Evolutionary conservation across 352 stramenopile species (phyloP).

Genomic region (Phytophthora sansomeana): DNA sequence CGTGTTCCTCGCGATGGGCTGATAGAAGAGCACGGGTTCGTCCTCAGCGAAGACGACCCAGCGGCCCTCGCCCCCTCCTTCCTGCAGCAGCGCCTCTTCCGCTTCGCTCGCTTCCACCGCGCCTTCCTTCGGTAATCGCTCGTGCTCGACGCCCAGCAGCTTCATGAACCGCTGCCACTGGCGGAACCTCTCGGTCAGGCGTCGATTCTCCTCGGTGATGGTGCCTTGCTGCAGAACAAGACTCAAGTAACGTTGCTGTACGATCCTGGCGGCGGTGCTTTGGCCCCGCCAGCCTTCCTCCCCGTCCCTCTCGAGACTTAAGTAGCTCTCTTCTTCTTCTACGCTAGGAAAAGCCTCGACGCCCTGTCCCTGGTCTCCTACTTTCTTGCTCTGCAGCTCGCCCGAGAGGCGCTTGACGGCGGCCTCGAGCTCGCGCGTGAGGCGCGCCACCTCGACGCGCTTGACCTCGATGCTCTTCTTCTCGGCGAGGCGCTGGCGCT

Average conservation of each 20-base stretch:
- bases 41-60: slow-evolving; percentile 38
- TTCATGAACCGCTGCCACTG: slow-evolving; percentile 39
- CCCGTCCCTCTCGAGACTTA: background rate
- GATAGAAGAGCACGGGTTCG: slow-evolving; percentile 37
- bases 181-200: slow-evolving; percentile 27
- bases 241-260: slow-evolving; percentile 41
- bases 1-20: slow-evolving; percentile 28
- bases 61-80: slow-evolving; percentile 18
- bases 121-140: slow-evolving; percentile 16
- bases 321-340: slow-evolving; percentile 8
- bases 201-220: slow-evolving; percentile 39
- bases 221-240: slow-evolving; percentile 38
- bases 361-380: slow-evolving; percentile 4
- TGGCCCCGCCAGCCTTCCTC: slow-evolving; percentile 17
- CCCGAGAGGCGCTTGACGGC: slow-evolving; percentile 24
- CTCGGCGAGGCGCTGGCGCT: slow-evolving; percentile 45
- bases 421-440: slow-evolving; percentile 36
- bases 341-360: slow-evolving; percentile 19
- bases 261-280: slow-evolving; percentile 19
- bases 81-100: slow-evolving; percentile 24
- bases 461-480: slow-evolving; percentile 50
- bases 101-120: background rate
- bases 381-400: slow-evolving; percentile 1
- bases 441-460: slow-evolving; percentile 40
- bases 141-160: slow-evolving; percentile 31